Conservation (phyloP, 208 protist species). For the Wallacemonas sp. region DNA sequence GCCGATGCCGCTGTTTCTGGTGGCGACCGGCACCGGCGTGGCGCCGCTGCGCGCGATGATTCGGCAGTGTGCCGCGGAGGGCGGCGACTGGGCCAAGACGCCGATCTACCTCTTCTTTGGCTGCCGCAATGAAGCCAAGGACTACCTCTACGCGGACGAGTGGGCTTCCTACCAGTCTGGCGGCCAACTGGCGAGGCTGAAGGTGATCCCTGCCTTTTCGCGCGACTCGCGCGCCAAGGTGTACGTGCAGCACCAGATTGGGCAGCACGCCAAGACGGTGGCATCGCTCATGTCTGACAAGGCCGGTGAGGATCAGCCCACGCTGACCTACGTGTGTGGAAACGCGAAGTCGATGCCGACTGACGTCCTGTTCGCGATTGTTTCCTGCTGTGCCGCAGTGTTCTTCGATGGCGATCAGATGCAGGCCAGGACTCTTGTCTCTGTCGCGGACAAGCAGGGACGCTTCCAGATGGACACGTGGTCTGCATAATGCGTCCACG, state of each 20-base stretch:
- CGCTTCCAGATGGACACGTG: constrained; percentile 85
- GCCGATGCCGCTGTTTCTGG: constrained; percentile 58
- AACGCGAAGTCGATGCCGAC: constrained; percentile 90
- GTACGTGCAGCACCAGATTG: constrained; percentile 89
- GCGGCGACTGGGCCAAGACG: constrained; percentile 35
- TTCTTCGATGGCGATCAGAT: constrained; percentile 49
- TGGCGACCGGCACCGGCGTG: constrained; percentile 85
- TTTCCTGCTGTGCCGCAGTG: constrained; percentile 55
- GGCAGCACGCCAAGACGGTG: constrained; percentile 58
- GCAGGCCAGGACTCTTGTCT: constrained; percentile 37
- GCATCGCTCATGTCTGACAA: constrained; percentile 44
- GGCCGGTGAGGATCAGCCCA: constrained; percentile 17
- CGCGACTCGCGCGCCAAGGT: constrained; percentile 74
- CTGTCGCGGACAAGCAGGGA: constrained; percentile 40
- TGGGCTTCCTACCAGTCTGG: constrained; percentile 39
- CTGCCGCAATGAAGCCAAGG: constrained; percentile 63
- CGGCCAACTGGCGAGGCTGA: constrained; percentile 40
- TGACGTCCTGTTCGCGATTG: constrained; percentile 56
- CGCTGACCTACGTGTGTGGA: constrained; percentile 77
- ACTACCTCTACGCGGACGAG: constrained; percentile 78
- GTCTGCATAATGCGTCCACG: constrained; percentile 57
- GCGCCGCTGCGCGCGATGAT: constrained; percentile 75
- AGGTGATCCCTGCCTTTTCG: constrained; percentile 83
- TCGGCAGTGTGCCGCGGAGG: constrained; percentile 56
- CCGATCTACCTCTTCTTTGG: constrained; percentile 86